These are phyloP conservation scores for Powellomyces hirtus DNA, from an alignment of 192 early-diverging fungal species.

Conservation along the genomic window DNA sequence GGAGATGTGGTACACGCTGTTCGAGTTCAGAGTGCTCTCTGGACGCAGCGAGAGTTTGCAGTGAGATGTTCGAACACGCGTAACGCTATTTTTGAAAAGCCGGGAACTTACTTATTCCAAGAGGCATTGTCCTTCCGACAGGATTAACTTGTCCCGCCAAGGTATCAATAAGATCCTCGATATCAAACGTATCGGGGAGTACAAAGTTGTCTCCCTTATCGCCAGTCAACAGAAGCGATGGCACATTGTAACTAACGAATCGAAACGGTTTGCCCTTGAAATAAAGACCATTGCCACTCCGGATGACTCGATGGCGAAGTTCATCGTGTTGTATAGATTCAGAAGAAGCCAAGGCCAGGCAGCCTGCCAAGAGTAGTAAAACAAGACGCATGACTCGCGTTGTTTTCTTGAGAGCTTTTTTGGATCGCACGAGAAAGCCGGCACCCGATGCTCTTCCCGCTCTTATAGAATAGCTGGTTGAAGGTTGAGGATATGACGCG, in stretches of 20 bases:
- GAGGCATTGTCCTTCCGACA: neutral
- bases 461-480: too few relatives aligned
- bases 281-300: neutral
- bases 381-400: too few relatives aligned
- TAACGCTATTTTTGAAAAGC: neutral
- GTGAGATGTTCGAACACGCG: neutral
- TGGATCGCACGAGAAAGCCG: too few relatives aligned
- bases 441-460: too few relatives aligned
- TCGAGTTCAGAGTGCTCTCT: neutral
- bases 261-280: slow-evolving; percentile 1
- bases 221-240: neutral
- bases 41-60: neutral
- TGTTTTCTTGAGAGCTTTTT: too few relatives aligned
- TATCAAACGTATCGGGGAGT: neutral
- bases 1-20: neutral
- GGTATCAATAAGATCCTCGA: neutral
- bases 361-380: too few relatives aligned
- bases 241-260: slow-evolving; percentile 4
- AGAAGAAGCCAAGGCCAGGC: too few relatives aligned
- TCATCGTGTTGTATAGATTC: too few relatives aligned
- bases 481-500: too few relatives aligned
- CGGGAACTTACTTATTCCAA: slow-evolving; percentile 4
- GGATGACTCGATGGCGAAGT: slow-evolving; percentile 2
- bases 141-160: slow-evolving; percentile 10
- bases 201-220: neutral